Conservation (phyloP, 768 basidiomycete genomes). For the Galerina sulciceps region DNA sequence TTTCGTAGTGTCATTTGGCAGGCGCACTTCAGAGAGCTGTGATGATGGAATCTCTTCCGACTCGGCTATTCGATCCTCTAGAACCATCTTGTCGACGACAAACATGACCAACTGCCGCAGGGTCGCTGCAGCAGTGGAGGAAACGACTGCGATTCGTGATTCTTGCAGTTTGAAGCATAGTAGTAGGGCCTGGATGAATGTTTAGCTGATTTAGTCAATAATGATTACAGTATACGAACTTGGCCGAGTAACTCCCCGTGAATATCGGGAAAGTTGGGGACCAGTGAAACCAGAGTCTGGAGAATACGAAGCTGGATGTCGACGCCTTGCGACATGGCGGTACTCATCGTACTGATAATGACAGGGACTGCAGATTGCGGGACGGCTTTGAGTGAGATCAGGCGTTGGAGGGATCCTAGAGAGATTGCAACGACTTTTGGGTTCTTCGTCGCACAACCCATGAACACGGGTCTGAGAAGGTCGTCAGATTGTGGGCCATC, state of each 20-base stretch:
- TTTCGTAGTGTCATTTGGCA: slow-evolving; percentile 73
- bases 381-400: slow-evolving; percentile 87
- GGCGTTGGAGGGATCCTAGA: slow-evolving; percentile 86
- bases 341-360: slow-evolving; percentile 83
- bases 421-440: slow-evolving; percentile 94
- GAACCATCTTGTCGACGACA: slow-evolving; percentile 91
- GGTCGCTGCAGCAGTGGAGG: slow-evolving; percentile 95
- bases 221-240: slow-evolving; percentile 47
- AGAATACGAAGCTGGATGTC: slow-evolving; percentile 96
- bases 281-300: slow-evolving; percentile 88
- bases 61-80: slow-evolving; percentile 60
- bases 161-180: slow-evolving; percentile 96
- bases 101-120: slow-evolving; percentile 97
- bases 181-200: slow-evolving; percentile 68
- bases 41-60: slow-evolving; percentile 38
- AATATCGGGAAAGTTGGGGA: slow-evolving; percentile 85
- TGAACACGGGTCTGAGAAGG: slow-evolving; percentile 85
- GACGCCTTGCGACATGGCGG: slow-evolving; percentile 91
- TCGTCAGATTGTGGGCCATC: slow-evolving; percentile 83
- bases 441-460: slow-evolving; percentile 93
- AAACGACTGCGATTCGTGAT: slow-evolving; percentile 93
- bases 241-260: slow-evolving; percentile 82
- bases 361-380: slow-evolving; percentile 77
- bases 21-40: slow-evolving; percentile 45
- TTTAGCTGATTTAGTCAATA: neutral